phyloP scores from a whole-genome alignment of 106 monocot genomes.

The Allium fistulosum region DNA sequence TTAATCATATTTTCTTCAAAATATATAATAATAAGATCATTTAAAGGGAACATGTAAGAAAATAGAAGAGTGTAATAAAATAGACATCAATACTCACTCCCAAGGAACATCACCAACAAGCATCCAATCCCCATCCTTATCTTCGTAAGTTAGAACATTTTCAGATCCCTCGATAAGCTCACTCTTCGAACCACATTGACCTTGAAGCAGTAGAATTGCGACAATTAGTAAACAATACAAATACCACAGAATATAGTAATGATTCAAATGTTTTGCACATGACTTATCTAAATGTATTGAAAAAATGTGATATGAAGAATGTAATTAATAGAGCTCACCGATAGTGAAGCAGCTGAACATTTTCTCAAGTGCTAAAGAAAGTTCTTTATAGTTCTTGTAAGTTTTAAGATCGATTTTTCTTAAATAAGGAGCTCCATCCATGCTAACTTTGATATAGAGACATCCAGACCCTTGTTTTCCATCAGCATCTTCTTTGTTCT shows the following conservation, averaged over 20 bases:
- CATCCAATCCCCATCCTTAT: slow-evolving; percentile 29
- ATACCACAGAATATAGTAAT: neutral
- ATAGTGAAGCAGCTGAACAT: slow-evolving; percentile 71
- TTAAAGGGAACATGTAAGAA: neutral
- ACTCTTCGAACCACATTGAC: slow-evolving; percentile 19
- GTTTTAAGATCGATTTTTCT: slow-evolving; percentile 59
- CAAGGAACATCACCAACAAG: slow-evolving; percentile 34
- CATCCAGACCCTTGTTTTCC: slow-evolving; percentile 34
- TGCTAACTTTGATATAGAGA: slow-evolving; percentile 64
- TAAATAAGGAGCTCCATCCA: slow-evolving; percentile 71
- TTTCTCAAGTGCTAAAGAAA: slow-evolving; percentile 50
- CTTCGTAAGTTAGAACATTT: slow-evolving; percentile 26
- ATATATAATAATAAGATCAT: neutral
- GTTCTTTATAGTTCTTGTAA: slow-evolving; percentile 52
- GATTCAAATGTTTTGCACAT: neutral
- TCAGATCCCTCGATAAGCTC: slow-evolving; percentile 20
- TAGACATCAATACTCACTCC: slow-evolving; percentile 8
- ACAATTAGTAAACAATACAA: slow-evolving; percentile 5
- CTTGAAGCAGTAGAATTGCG: slow-evolving; percentile 9
- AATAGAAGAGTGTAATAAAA: neutral
- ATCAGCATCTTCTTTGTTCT: slow-evolving; percentile 33
- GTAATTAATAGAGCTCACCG: slow-evolving; percentile 26
- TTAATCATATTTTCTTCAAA: neutral
- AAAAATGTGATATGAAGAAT: neutral
- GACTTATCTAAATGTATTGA: slow-evolving; percentile 2